Evolutionary conservation across 352 stramenopile genomes (phyloP), one percentile per base, ranked within the genome.

Genomic region (Globisporangium takayamanum): DNA sequence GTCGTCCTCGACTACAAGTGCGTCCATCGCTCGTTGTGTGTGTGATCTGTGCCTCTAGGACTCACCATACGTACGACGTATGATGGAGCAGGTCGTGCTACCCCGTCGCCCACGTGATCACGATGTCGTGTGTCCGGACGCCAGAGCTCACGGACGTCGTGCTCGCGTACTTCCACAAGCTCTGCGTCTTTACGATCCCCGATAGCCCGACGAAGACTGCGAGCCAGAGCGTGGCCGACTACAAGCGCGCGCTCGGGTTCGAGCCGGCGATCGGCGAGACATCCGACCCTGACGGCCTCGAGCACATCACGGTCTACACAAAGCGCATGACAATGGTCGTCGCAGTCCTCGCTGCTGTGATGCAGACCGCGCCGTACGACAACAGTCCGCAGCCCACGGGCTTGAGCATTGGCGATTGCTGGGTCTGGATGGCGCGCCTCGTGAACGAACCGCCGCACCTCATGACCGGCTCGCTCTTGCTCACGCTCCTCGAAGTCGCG

Each of bases 301-400:
- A 92, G 63, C 82, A 92, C 60, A 66, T 92, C 11, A 89, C 82
- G 3, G 82, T 85, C 51, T 92, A 89, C 61, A 72, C 82, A 16
- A 82, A 84, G 63, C 82, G 82, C 55, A 92, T 92, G 76, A 92
- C 74, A 2, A 90, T 90, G 82, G 63, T 89, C 54, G 61, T 76
- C 1, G 80, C 82, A 2, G 76, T 89, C 25, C 68, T 92, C 7
- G 80, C 82, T 18, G 79, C 82, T 2, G 75, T 88, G n/a, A 78
- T 79, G 39, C 83, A 92, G 60, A 90, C 80, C 0, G 71, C 62
- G 6, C 80, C 80, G 5, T 90, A 71, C 65, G 75, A 90, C 55
- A 58, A 60, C 28, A 84, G 74, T 46, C 54, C 75, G 18, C 75
- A 85, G 25, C 78, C 80, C 1, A 30, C 67, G 7, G 83, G 83